Conservation (phyloP, 2,329 filamentous ascomycete genomes). For the Chaetoscypha palmicola region DNA sequence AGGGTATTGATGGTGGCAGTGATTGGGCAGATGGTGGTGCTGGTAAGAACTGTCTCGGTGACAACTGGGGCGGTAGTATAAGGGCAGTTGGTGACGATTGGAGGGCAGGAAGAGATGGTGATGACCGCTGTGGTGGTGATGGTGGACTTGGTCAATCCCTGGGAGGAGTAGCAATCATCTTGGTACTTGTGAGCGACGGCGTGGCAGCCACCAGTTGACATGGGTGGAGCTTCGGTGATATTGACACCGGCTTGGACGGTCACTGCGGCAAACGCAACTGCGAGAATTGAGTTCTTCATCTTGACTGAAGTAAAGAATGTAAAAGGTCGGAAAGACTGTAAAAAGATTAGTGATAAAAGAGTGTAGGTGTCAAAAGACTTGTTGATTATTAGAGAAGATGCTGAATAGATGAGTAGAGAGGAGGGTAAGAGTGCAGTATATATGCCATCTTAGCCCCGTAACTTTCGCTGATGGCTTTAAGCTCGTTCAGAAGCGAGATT, state of each 20-base stretch:
- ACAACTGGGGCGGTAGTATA: no score
- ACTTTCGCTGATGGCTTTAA: neutral
- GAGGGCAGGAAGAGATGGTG: no score
- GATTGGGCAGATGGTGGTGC: no score
- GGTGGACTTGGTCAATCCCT: neutral
- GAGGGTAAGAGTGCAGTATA: neutral
- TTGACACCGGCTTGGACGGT: neutral
- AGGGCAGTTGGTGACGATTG: no score
- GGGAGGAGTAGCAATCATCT: neutral
- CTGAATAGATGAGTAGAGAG: neutral
- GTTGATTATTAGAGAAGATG: neutral
- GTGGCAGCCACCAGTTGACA: neutral
- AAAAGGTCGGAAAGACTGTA: neutral
- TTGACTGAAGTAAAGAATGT: neutral
- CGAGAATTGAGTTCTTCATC: conserved; percentile 4
- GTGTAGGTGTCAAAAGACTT: neutral
- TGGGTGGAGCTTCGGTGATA: neutral
- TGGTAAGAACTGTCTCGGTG: no score
- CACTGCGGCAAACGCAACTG: conserved; percentile 2
- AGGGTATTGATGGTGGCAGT: no score
- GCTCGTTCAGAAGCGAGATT: no score
- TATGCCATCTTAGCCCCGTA: neutral
- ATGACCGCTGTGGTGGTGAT: no score
- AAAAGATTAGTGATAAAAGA: no score
- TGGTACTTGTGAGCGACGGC: conserved; percentile 1